A percentile compares a stretch with the other conserved stretches of the same genome.
These are phyloP conservation scores for Dioscorea zingiberensis DNA, from an alignment of 106 monocot genomes.

Conservation along the genomic window DNA sequence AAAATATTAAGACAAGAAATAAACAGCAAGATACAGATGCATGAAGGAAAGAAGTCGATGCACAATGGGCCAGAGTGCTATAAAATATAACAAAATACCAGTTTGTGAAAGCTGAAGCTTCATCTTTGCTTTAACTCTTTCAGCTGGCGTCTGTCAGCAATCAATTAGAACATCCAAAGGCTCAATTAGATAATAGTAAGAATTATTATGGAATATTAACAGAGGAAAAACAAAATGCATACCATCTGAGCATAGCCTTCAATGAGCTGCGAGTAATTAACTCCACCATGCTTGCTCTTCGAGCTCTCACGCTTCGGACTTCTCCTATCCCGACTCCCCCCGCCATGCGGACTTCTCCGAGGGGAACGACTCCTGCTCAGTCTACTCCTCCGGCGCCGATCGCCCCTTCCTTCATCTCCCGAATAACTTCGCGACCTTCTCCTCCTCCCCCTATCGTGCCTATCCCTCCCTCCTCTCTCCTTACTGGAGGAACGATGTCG, in stretches of 20 bases:
- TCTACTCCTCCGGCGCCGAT: not conserved
- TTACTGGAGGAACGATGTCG: not conserved
- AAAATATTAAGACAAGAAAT: not conserved
- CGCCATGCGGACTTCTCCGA: constrained; percentile 1
- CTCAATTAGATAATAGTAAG: too few species aligned
- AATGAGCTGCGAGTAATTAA: constrained; percentile 59
- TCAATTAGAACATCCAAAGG: too few species aligned
- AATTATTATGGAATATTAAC: too few species aligned
- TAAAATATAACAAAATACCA: constrained; percentile 27
- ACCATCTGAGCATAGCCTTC: constrained; percentile 75
- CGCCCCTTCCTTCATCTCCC: constrained; percentile 6
- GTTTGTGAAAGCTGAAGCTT: constrained; percentile 91
- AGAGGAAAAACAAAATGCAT: not conserved
- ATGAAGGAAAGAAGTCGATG: too few species aligned
- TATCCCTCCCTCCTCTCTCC: constrained; percentile 3
- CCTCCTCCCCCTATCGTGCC: not conserved
- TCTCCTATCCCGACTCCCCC: constrained; percentile 13
- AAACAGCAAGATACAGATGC: not conserved
- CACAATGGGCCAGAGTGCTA: too few species aligned
- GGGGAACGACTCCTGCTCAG: constrained; percentile 14
- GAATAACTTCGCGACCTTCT: constrained; percentile 9
- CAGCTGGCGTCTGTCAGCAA: constrained; percentile 52
- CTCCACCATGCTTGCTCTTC: constrained; percentile 6
- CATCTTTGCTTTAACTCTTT: constrained; percentile 93
- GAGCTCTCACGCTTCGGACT: constrained; percentile 1